Percentiles rank a stretch among this genome's conserved stretches.
Conservation (phyloP, 2,329 filamentous ascomycete species). For the Scortechinia acanthostroma region DNA sequence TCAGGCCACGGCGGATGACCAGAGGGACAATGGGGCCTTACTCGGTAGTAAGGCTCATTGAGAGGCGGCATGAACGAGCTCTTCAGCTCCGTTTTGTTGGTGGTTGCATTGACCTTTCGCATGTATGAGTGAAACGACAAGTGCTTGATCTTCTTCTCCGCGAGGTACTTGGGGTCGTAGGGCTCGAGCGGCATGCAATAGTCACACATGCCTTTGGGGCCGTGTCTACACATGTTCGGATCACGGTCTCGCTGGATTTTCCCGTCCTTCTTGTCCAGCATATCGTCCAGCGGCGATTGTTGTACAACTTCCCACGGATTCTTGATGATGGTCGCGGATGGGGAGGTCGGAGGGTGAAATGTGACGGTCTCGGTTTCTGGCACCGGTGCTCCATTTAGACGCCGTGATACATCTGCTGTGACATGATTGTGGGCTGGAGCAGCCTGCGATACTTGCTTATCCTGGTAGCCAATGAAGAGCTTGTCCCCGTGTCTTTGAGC, state of each 20-base stretch:
- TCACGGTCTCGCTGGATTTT: constrained; percentile 69
- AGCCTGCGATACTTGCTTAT: constrained; percentile 36
- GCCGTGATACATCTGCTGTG: constrained; percentile 72
- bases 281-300: constrained; percentile 81
- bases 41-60: constrained; percentile 84
- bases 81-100: constrained; percentile 89
- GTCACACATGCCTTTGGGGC: constrained; percentile 97
- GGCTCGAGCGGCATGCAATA: constrained; percentile 97
- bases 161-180: constrained; percentile 80
- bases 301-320: constrained; percentile 90
- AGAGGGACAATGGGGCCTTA: constrained; percentile 81
- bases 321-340: constrained; percentile 51
- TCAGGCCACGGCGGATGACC: constrained; percentile 91
- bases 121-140: constrained; percentile 91
- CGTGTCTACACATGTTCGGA: constrained; percentile 87
- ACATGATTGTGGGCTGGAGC: constrained; percentile 46
- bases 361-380: constrained; percentile 43
- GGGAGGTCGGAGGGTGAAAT: constrained; percentile 41
- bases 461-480: constrained; percentile 76
- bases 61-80: constrained; percentile 94
- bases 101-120: constrained; percentile 88
- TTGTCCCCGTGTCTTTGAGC: constrained; percentile 74
- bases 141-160: constrained; percentile 98
- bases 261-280: constrained; percentile 78
- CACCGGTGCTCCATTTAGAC: constrained; percentile 60